Evolutionary conservation across 208 protist genomes (phyloP), one percentile per base, ranked within the genome.

Genomic region (Perkinsela sp.): DNA sequence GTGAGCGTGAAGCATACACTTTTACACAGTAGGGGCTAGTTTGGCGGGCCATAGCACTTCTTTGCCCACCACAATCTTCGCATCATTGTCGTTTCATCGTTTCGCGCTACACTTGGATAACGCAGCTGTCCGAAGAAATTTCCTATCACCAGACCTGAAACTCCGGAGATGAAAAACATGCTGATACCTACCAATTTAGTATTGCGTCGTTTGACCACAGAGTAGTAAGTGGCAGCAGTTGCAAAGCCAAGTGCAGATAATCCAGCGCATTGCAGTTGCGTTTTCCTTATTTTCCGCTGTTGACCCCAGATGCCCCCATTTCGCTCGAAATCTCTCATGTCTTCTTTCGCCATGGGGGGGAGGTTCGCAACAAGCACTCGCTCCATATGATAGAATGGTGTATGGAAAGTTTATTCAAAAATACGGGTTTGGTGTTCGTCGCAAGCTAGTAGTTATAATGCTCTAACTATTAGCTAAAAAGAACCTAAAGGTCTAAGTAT

Each of bases 11-110:
- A n/a, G 40, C 40, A 57, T n/a, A n/a, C 40, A n/a, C 13, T n/a
- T n/a, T n/a, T 22, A 57, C 40, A 57, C 22, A 57, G 6, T 57
- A n/a, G 40, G 40, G 22, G 40, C 22, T 22, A 57, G 6, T 57
- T 57, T 22, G 6, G 13, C 13, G 40, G 6, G 40, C 40, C 22
- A 6, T n/a, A n/a, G 70, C 86, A 92, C 77, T 92, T 76, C 83
- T 90, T 88, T 32, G 86, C 86, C 86, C 86, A 92, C 86, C 86
- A 92, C 67, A 90, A 80, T 0, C 86, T 80, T 1, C 86, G 86
- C 83, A 92, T 90, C 83, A 92, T 90, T 29, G 78, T 79, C 30
- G 83, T 89, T 74, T 92, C 86, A 69, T 78, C 78, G 76, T 90
- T 92, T 75, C 71, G 85, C 69, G 79, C 81, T 1, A 90, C 70